Conservation (phyloP, 345 rosid genomes). For the Ceriops decandra region DNA sequence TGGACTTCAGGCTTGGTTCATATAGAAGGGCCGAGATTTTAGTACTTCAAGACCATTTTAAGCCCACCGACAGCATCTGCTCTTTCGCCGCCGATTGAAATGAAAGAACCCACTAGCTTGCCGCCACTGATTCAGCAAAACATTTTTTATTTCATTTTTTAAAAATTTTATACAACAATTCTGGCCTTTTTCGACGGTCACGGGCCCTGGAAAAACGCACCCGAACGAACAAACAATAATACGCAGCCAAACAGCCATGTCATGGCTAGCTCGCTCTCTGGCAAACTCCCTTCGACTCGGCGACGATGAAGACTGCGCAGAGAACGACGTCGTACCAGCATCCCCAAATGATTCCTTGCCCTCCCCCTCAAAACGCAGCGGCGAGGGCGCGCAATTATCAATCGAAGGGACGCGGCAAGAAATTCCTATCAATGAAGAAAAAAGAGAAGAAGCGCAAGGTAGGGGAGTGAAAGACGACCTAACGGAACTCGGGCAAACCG, state of each 20-base stretch:
- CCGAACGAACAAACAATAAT: too few species aligned
- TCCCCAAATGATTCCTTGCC: neutral
- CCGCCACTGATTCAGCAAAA: too few species aligned
- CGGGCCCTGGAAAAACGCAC: constrained; percentile 5
- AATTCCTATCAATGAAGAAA: neutral
- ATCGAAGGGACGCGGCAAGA: constrained; percentile 10
- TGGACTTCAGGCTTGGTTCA: too few species aligned
- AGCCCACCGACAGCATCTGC: too few species aligned
- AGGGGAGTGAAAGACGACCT: constrained; percentile 94
- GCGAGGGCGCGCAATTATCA: constrained; percentile 13
- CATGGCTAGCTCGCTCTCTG: constrained; percentile 87
- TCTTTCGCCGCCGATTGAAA: too few species aligned
- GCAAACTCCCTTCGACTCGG: constrained; percentile 77
- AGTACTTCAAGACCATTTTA: too few species aligned
- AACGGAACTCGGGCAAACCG: constrained; percentile 62
- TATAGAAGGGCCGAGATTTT: too few species aligned
- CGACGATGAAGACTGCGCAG: constrained; percentile 35
- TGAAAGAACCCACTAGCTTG: too few species aligned
- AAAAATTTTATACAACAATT: too few species aligned
- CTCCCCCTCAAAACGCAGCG: constrained; percentile 14
- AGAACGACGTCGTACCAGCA: constrained; percentile 26
- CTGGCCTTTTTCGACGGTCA: constrained; percentile 6
- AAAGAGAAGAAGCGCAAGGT: constrained; percentile 22
- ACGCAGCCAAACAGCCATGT: constrained; percentile 33
- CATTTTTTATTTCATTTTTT: too few species aligned